Base-by-base conservation (phyloP, 176 grass and related monocot species). In the Musa itinerans region DNA sequence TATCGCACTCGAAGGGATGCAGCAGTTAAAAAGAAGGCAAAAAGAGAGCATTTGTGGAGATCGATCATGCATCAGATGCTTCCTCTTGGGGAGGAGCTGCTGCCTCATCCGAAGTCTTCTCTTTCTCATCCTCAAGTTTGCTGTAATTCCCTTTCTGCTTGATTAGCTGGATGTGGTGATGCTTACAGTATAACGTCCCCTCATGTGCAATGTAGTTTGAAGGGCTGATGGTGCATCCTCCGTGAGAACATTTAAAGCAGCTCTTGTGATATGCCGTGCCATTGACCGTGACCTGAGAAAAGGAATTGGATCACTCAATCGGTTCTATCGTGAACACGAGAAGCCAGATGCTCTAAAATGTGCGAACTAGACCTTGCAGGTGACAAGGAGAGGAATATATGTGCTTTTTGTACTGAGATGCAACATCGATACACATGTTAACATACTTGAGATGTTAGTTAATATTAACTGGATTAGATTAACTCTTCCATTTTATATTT, bases 241-340 rank as follows among this genome's bases (percentile, higher is more conserved):
- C 95, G 86, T 99, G 91, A 27, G 86, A 86, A 76, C 95, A 99
- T 70, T 99, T 99, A 88, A 99, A 99, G 91, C 95, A 99, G 85
- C 90, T 88, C 79, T 89, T 99, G 85, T 94, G 95, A 27, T 99
- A 99, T 84, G 88, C 86, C 2, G 84, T 91, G 12, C 78, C 75
- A 27, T 99, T 91, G 12, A 99, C 95, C 53, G 88, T 99, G 43
- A 99, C 91, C 95, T 99, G 80, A 83, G 43, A 56, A 15, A 51
- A 10, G 15, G 51, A 52, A 10, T 65, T 23, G 49, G 22, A 73
- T 50, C 6, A 21, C 34, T 70, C 16, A 3, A 50, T 70, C 48
- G 51, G 34, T 70, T 70, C 29, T 24, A 25, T 1, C 62, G 9
- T 64, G 2, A 65, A 10, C 34, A 43, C 4, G 3, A 43, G 34